Evolutionary conservation across 208 protist species (phyloP), one percentile per base, ranked within the genome.

Genomic region (Strigomonas galati): DNA sequence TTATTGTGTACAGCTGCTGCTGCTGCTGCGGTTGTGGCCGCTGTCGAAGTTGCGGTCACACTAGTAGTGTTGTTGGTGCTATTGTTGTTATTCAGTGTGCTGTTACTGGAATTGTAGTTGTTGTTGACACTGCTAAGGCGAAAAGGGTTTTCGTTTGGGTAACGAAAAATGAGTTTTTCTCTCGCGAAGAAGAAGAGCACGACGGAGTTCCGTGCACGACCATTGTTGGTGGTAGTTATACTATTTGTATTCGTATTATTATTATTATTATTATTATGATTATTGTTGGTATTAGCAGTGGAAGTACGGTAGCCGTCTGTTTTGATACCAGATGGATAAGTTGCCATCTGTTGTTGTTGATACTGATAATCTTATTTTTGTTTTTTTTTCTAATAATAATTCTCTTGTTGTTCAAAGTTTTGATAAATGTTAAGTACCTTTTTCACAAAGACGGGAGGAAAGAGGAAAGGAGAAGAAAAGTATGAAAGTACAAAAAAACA

Each of bases 111-210:
- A 0, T 14, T 67, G 43, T 32, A 46, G 35, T 58, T 71, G 40
- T 58, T 27, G 28, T 35, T n/a, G 53, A 7, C 15, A 10, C 6
- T 48, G 54, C 87, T 72, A 0, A 91, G 77, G 1, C 56, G 44
- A 37, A 94, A 94, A 0, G 89, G 85, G 63, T 94, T 89, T 26
- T 67, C 60, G 21, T 79, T 53, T 24, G 89, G 89, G 52, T 87
- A 94, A 40, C 89, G 89, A 62, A 91, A 94, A 12, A 94, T 62
- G 21, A 94, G 63, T 59, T 90, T 81, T 52, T 92, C 84, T 26
- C 86, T 71, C 19, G 80, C 85, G 73, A 94, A 92, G 57, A 91
- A 76, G 48, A 94, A 94, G 35, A 92, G 56, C 15, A 84, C 88
- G 32, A 83, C 69, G 30, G 63, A 67, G 53, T 63, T 19, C 4